phyloP scores from a whole-genome alignment of 108 stramenopile genomes.

The Discostella pseudostelligera region DNA sequence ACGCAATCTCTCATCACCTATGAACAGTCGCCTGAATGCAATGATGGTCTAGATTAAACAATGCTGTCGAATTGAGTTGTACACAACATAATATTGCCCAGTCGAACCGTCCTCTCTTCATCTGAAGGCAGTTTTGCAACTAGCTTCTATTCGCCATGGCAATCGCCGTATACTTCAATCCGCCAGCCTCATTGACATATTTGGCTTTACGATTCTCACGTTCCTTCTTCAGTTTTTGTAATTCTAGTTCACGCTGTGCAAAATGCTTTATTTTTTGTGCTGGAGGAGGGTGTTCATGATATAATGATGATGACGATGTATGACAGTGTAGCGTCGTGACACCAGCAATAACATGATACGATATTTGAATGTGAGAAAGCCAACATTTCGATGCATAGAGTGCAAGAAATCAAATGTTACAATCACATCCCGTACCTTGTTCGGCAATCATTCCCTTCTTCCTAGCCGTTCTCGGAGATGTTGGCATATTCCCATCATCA shows the following conservation, averaged over 20 bases:
- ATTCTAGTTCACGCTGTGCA: conserved; percentile 81
- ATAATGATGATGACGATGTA: neutral
- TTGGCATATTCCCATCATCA: conserved; percentile 25
- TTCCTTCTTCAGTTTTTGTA: conserved; percentile 60
- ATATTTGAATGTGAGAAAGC: neutral
- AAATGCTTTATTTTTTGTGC: conserved; percentile 80
- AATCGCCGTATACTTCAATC: conserved; percentile 72
- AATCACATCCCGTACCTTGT: too few relatives aligned
- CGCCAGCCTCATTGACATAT: conserved; percentile 67
- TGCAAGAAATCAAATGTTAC: too few relatives aligned
- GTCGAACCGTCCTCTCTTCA: too few relatives aligned
- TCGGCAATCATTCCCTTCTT: conserved; percentile 27
- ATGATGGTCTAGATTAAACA: too few relatives aligned
- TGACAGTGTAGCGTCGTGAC: too few relatives aligned
- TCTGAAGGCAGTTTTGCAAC: too few relatives aligned
- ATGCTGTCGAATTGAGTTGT: too few relatives aligned
- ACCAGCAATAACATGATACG: too few relatives aligned
- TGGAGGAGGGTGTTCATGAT: neutral
- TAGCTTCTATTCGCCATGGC: conserved; percentile 74
- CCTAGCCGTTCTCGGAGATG: conserved; percentile 16
- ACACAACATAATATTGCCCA: too few relatives aligned
- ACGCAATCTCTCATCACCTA: too few relatives aligned
- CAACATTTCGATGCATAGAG: too few relatives aligned
- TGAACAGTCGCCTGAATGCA: too few relatives aligned
- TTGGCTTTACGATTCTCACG: conserved; percentile 78